Conservation (phyloP, 495 filamentous ascomycete species). For the Podospora appendiculata region DNA sequence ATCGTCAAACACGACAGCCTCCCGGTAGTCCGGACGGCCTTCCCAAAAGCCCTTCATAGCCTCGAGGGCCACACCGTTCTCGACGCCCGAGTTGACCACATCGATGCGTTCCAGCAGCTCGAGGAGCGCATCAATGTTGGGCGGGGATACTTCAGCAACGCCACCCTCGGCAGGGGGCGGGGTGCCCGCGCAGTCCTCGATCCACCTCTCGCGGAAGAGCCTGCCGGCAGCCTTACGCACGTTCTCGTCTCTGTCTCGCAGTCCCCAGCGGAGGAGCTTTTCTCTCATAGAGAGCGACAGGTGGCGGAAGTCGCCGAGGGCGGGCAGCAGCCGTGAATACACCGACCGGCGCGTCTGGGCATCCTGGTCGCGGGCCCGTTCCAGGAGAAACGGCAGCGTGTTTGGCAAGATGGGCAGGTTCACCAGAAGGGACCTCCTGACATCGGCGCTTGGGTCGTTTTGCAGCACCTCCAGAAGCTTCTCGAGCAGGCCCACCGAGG, state of each 20-base stretch:
- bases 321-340: slow-evolving; percentile 81
- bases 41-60: slow-evolving; percentile 97
- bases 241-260: slow-evolving; percentile 90
- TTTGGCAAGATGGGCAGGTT: slow-evolving; percentile 74
- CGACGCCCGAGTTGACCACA: slow-evolving; percentile 78
- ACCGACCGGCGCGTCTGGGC: slow-evolving; percentile 72
- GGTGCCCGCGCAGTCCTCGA: slow-evolving; percentile 81
- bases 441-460: slow-evolving; percentile 90
- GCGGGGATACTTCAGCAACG: slow-evolving; percentile 47
- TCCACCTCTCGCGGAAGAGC: slow-evolving; percentile 90
- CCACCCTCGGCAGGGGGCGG: slow-evolving; percentile 35
- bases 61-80: slow-evolving; percentile 82
- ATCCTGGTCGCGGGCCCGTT: slow-evolving; percentile 86
- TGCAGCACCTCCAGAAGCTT: slow-evolving; percentile 88
- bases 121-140: slow-evolving; percentile 67
- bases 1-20: slow-evolving; percentile 73
- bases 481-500: slow-evolving; percentile 55
- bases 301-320: slow-evolving; percentile 91
- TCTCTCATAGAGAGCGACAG: slow-evolving; percentile 92
- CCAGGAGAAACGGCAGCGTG: slow-evolving; percentile 86
- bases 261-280: slow-evolving; percentile 90
- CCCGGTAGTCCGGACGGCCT: slow-evolving; percentile 82
- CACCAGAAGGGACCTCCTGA: slow-evolving; percentile 76
- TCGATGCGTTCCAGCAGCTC: slow-evolving; percentile 94
- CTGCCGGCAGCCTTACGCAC: slow-evolving; percentile 86